Conservation (phyloP, 768 basidiomycete species). For the Hygrophoropsis aurantiaca region DNA sequence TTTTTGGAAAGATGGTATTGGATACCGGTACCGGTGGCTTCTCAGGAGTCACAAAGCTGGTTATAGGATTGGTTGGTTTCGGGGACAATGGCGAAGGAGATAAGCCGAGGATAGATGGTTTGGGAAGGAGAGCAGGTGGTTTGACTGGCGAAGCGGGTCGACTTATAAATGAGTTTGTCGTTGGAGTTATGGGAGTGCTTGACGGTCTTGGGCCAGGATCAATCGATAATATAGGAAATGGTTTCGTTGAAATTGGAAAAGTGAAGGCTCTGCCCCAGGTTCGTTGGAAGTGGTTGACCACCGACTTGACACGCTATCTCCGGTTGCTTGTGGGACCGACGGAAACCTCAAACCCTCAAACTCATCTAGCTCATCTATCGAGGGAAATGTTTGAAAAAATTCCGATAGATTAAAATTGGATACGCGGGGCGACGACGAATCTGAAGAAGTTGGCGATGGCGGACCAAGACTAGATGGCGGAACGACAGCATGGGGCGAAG, state of each 20-base stretch:
- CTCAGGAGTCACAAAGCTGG: slow-evolving; percentile 16
- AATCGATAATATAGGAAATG: slow-evolving; percentile 44
- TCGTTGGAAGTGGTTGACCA: slow-evolving; percentile 22
- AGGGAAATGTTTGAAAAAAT: slow-evolving; percentile 68
- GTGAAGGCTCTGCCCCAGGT: slow-evolving; percentile 29
- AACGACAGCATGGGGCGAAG: slow-evolving; percentile 66
- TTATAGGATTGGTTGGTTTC: slow-evolving; percentile 15
- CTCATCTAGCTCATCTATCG: slow-evolving; percentile 76
- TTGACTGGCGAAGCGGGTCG: slow-evolving; percentile 61
- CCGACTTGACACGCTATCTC: slow-evolving; percentile 19
- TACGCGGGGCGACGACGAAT: slow-evolving; percentile 59
- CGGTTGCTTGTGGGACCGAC: slow-evolving; percentile 44
- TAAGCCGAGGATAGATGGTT: slow-evolving; percentile 42
- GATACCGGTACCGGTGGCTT: slow-evolving; percentile 55
- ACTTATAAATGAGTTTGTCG: slow-evolving; percentile 54
- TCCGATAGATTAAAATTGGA: slow-evolving; percentile 45
- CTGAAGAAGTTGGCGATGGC: slow-evolving; percentile 71
- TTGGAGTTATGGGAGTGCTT: slow-evolving; percentile 68
- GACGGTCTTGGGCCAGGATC: slow-evolving; percentile 59
- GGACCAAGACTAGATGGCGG: slow-evolving; percentile 72
- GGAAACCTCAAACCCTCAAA: slow-evolving; percentile 47
- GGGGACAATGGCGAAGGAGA: slow-evolving; percentile 31
- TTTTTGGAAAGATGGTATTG: slow-evolving; percentile 59
- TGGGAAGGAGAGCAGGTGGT: slow-evolving; percentile 31
- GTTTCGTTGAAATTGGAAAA: slow-evolving; percentile 26